These are phyloP conservation scores for Colletotrichum musae DNA, from an alignment of 2,329 filamentous ascomycete genomes.

Conservation along the genomic window DNA sequence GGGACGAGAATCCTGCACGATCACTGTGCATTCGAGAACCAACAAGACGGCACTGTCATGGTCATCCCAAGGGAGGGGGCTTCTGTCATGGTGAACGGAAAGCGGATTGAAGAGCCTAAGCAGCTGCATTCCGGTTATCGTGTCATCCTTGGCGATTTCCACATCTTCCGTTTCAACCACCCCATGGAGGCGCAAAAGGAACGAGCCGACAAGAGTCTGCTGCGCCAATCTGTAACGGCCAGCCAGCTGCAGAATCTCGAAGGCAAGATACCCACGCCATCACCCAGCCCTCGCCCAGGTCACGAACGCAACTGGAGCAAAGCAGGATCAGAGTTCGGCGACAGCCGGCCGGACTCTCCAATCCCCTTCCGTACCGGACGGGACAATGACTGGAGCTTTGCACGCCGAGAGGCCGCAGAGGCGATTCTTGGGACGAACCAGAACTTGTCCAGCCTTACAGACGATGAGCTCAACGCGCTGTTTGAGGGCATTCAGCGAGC, in stretches of 20 bases:
- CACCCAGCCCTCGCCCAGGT: conserved; percentile 70
- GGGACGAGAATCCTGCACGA: conserved; percentile 93
- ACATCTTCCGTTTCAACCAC: conserved; percentile 99
- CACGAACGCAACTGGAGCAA: conserved; percentile 89
- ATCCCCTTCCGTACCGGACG: conserved; percentile 77
- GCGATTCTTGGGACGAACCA: conserved; percentile 92
- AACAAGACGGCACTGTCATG: conserved; percentile 89
- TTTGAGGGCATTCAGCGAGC: conserved; percentile 95
- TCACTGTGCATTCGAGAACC: conserved; percentile 94
- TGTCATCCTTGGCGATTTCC: conserved; percentile 96
- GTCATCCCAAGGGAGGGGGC: conserved; percentile 91
- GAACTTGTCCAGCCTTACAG: conserved; percentile 89
- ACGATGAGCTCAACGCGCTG: conserved; percentile 93
- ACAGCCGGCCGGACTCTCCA: conserved; percentile 85
- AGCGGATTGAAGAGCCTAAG: conserved; percentile 88
- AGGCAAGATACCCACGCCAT: conserved; percentile 70
- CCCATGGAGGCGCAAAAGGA: conserved; percentile 96
- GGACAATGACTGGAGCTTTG: conserved; percentile 96
- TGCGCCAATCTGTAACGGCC: conserved; percentile 84
- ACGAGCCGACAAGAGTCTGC: conserved; percentile 86
- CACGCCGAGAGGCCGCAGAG: conserved; percentile 91
- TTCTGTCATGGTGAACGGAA: conserved; percentile 97
- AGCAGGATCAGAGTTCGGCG: conserved; percentile 82
- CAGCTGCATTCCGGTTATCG: conserved; percentile 92
- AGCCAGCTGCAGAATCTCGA: conserved; percentile 74